Evolutionary conservation across 306 rosid species (phyloP).

Genomic region (Prosopis cineraria): DNA sequence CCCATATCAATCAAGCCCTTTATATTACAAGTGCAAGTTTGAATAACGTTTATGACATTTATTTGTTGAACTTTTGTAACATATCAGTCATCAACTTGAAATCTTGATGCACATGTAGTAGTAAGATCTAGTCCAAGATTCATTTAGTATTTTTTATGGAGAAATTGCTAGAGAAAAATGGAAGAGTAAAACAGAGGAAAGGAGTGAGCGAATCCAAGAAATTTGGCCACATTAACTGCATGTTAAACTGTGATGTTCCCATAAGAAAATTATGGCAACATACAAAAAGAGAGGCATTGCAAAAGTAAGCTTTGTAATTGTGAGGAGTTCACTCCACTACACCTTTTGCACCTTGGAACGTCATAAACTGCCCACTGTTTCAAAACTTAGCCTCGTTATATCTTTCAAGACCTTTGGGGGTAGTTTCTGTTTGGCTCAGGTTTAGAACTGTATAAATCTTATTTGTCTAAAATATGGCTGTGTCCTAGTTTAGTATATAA

Average conservation of each 20-base stretch:
- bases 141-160: background rate
- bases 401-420: background rate
- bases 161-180: background rate
- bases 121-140: background rate
- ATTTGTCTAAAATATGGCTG: background rate
- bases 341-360: background rate
- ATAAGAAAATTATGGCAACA: background rate
- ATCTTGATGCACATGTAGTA: constrained; percentile 7
- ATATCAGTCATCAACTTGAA: background rate
- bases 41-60: background rate
- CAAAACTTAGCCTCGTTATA: background rate
- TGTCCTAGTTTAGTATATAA: background rate
- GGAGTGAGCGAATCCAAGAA: background rate
- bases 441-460: background rate
- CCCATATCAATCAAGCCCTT: background rate
- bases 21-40: background rate
- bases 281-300: background rate
- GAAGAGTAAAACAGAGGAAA: background rate
- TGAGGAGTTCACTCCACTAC: background rate
- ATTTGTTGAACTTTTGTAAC: constrained; percentile 11
- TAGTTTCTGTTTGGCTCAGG: background rate
- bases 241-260: background rate
- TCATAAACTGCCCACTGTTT: background rate
- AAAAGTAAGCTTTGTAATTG: background rate
- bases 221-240: background rate